Evolutionary conservation across 192 early-diverging fungal species (phyloP), one percentile per base, ranked within the genome.

Genomic region (Kappamyces sp.): DNA sequence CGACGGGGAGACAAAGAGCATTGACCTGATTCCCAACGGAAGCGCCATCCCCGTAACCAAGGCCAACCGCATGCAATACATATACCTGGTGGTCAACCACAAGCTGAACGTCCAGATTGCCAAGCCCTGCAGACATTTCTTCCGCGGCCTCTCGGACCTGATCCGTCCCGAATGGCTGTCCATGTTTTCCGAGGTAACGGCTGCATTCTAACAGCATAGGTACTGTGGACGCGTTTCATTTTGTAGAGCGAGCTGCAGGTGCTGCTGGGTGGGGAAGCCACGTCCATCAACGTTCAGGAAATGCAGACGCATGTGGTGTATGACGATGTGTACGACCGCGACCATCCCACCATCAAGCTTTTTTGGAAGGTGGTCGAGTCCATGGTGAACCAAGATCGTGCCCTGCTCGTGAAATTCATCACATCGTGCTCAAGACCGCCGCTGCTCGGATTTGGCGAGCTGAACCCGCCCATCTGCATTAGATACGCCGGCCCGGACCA

Each of bases 391-490:
- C 73, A 85, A 31, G 79, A 90, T 40, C 76, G 79, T 40, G 55
- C 80, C 7, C 72, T 75, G 3, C 81, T 92, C 53, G 74, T 94
- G 42, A 87, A 87, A 64, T 98, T 98, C 79, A 82, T 93, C 5
- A 98, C 95, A 3, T 89, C 86, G 55, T 96, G 93, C 64, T 79
- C 87, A 39, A 69, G 95, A 41, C 91, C 92, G 23, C 95, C 95
- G 23, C 62, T 98, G 47, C 67, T 98, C 40, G 95, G 95, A 3
- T 98, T 98, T 61, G 42, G 40, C 2, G 84, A 87, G 54, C 61
- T 93, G 46, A 68, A 78, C 33, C 91, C 91, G 0, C 72, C 77
- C 43, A 75, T 91, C 47, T 85, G 83, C 63, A 84, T 93, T 37
- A 74, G 87, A 36, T 71, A 75, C 51, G 82, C 86, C 2, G 88